phyloP scores from a whole-genome alignment of 208 protist genomes.

The Leishmania martiniquensis region DNA sequence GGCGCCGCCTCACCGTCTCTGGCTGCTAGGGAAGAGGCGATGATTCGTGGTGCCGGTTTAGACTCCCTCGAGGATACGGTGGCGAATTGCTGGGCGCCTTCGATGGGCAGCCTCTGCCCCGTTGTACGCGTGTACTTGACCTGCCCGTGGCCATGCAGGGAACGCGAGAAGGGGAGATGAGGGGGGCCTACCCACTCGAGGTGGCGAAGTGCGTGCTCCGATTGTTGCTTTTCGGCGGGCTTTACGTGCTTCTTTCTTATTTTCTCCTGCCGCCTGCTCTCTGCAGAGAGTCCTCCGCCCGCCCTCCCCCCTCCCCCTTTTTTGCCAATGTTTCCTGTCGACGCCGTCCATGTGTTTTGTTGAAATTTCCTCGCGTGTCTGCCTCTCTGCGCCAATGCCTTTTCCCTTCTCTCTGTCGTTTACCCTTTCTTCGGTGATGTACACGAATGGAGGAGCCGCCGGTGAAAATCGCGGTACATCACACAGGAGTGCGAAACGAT shows the following conservation, averaged over 20 bases:
- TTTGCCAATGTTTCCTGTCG: not conserved
- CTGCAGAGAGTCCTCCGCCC: not conserved
- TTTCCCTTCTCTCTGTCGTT: not conserved
- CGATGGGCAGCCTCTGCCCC: too few relatives aligned
- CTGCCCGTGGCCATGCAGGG: not conserved
- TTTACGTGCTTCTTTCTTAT: not conserved
- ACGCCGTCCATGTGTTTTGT: not conserved
- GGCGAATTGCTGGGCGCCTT: not conserved
- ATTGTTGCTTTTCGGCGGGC: not conserved
- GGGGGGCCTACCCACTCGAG: not conserved
- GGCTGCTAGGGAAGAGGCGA: not conserved
- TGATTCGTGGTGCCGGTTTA: too few relatives aligned
- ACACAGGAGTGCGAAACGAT: not conserved
- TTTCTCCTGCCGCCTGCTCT: not conserved
- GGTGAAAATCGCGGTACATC: not conserved
- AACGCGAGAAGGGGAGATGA: not conserved
- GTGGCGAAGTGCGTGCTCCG: not conserved
- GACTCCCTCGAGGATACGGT: not conserved
- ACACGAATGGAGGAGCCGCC: not conserved
- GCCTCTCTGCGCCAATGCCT: not conserved
- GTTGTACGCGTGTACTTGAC: not conserved
- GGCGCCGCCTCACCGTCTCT: not conserved
- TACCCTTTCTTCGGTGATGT: not conserved
- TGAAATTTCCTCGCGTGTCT: not conserved
- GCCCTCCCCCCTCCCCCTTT: not conserved